phyloP scores from a whole-genome alignment of 2,329 filamentous ascomycete genomes.

The Colletotrichum ledebouriae region DNA sequence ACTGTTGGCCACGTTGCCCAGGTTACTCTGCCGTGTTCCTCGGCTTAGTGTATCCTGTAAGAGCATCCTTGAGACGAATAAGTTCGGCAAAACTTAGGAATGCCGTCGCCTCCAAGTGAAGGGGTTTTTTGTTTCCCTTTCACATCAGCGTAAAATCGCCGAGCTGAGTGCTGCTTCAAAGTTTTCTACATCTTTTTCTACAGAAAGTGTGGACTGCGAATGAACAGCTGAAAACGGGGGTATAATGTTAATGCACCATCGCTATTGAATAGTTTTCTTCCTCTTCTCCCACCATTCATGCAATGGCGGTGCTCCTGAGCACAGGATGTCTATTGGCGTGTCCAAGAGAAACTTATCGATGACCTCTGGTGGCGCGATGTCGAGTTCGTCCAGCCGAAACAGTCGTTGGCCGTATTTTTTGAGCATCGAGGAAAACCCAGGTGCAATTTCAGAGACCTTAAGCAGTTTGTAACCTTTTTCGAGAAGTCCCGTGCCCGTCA shows the following conservation, averaged over 20 bases:
- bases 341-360: conserved; percentile 28
- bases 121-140: no score
- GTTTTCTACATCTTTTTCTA: no score
- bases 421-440: conserved; percentile 20
- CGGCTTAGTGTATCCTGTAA: no score
- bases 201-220: no score
- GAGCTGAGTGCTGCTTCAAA: no score
- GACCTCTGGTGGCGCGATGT: conserved; percentile 18
- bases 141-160: no score
- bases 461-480: conserved; percentile 20
- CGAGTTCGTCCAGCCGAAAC: conserved; percentile 7
- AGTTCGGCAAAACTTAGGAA: no score
- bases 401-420: conserved; percentile 1
- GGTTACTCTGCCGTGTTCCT: neutral
- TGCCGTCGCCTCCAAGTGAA: no score
- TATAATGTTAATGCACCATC: neutral
- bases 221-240: neutral
- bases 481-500: neutral
- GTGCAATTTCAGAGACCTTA: neutral
- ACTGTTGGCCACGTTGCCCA: conserved; percentile 17
- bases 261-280: conserved; percentile 14
- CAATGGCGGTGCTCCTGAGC: conserved; percentile 21
- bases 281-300: conserved; percentile 29
- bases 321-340: conserved; percentile 30
- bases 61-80: no score